Evolutionary conservation across 1,284 basidiomycete species (phyloP), one percentile per base, ranked within the genome.

Genomic region (Fomitopsis pinicola): DNA sequence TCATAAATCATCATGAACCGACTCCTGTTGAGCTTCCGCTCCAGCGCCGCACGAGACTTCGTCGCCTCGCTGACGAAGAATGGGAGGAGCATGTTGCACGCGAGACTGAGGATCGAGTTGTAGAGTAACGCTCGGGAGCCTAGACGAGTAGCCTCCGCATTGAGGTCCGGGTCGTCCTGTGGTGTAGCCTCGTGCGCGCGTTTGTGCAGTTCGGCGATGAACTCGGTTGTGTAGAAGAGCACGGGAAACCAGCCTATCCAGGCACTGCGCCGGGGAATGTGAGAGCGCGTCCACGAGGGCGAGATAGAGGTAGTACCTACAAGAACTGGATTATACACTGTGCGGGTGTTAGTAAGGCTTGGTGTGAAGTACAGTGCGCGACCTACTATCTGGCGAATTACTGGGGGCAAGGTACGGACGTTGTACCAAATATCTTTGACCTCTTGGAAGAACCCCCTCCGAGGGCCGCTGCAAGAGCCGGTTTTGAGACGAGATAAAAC

Each of bases 241-340:
- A 95, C 78, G 0, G 94, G 94, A 68, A 95, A 96, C 94, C 94
- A 96, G 3, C 85, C 91, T 61, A 94, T 79, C 84, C 86, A 93
- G 3, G 88, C 82, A 64, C 91, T 92, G 64, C 52, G 17, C 8
- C 17, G 5, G 33, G 7, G 9, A 12, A 4, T 2, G 10, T 42
- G 19, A 55, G n/a, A 26, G 44, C n/a, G 36, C 19, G 62, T n/a
- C 55, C 4, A 54, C 70, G 30, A 66, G 57, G n/a, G 14, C 14
- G 55, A 58, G 40, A 42, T 2, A 55, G n/a, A 42, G 40, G 50
- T 40, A 59, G 26, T 40, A 78, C 89, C 66, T 72, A 94, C 92
- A 95, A 96, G 77, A 96, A 94, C 75, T 97, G 94, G 42, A 92
- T 86, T 35, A 87, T 73, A 66, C 83, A 91, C 89, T 91, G 61